Evolutionary conservation across 2,329 filamentous ascomycete species (phyloP).

Genomic region (Coniochaeta sp.): DNA sequence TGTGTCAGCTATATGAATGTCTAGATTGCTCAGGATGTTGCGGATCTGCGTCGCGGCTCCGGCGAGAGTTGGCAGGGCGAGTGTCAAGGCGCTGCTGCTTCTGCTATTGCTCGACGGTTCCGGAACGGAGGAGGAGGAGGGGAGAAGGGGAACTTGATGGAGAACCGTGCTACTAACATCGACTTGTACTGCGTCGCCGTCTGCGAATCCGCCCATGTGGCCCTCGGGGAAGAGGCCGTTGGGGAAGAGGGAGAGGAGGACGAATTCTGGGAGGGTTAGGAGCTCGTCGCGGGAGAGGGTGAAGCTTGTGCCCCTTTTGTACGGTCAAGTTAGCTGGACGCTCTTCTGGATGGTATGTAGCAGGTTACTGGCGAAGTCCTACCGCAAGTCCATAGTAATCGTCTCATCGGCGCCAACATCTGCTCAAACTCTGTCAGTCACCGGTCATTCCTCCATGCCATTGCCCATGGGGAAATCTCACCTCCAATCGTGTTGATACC

Average conservation of each 20-base stretch:
- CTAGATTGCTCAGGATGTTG: constrained; percentile 28
- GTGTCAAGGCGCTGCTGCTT: not conserved
- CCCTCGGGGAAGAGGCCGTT: constrained; percentile 97
- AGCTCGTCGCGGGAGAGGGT: constrained; percentile 92
- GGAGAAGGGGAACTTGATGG: constrained; percentile 12
- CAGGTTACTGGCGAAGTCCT: constrained; percentile 23
- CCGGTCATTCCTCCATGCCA: not conserved
- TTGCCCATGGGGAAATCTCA: constrained; percentile 29
- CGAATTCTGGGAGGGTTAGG: constrained; percentile 92
- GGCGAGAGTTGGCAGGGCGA: not conserved
- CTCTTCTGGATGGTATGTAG: not conserved
- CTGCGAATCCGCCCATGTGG: constrained; percentile 87
- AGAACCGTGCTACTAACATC: constrained; percentile 54
- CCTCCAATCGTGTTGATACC: constrained; percentile 78
- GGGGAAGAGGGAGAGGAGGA: constrained; percentile 92
- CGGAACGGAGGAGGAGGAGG: constrained; percentile 13
- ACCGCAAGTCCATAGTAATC: constrained; percentile 92
- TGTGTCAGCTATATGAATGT: constrained; percentile 36
- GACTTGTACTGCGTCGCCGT: constrained; percentile 91
- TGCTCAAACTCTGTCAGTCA: constrained; percentile 23
- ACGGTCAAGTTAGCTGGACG: constrained; percentile 16
- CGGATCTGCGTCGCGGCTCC: constrained; percentile 13
- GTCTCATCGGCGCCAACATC: constrained; percentile 87
- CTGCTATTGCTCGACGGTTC: not conserved
- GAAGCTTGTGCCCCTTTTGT: constrained; percentile 76